Evolutionary conservation across 1,139 yeast species (phyloP).

Genomic region (Maudiozyma humilis): DNA sequence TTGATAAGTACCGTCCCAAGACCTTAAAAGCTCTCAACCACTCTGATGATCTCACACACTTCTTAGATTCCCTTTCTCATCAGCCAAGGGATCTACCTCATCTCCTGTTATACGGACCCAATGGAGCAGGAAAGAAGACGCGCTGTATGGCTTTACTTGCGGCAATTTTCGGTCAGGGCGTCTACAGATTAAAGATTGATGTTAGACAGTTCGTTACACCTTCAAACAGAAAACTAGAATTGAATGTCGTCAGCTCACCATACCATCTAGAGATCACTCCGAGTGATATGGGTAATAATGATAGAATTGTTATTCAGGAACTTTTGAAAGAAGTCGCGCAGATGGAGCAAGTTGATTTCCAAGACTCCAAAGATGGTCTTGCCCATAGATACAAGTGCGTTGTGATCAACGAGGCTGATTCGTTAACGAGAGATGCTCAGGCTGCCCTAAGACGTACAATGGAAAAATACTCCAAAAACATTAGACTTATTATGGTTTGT

Average conservation of each 20-base stretch:
- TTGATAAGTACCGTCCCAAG: slow-evolving; percentile 84
- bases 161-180: slow-evolving; percentile 75
- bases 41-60: slow-evolving; percentile 56
- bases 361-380: slow-evolving; percentile 27
- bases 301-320: slow-evolving; percentile 89
- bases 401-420: slow-evolving; percentile 88
- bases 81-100: slow-evolving; percentile 72
- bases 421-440: slow-evolving; percentile 98
- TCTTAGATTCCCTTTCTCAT: slow-evolving; percentile 48
- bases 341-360: slow-evolving; percentile 77
- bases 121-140: slow-evolving; percentile 96
- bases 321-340: slow-evolving; percentile 89
- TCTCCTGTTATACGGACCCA: slow-evolving; percentile 83
- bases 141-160: slow-evolving; percentile 74
- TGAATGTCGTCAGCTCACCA: slow-evolving; percentile 83
- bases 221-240: slow-evolving; percentile 68
- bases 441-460: slow-evolving; percentile 94
- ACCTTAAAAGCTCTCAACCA: slow-evolving; percentile 55
- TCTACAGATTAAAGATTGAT: slow-evolving; percentile 80
- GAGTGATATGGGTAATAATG: slow-evolving; percentile 92
- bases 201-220: slow-evolving; percentile 74
- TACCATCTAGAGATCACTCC: slow-evolving; percentile 94
- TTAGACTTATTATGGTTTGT: slow-evolving; percentile 76
- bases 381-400: slow-evolving; percentile 81
- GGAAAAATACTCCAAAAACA: slow-evolving; percentile 90